These are phyloP conservation scores for Ophiosphaerella korrae DNA, from an alignment of 2,329 filamentous ascomycete genomes.

Conservation along the genomic window DNA sequence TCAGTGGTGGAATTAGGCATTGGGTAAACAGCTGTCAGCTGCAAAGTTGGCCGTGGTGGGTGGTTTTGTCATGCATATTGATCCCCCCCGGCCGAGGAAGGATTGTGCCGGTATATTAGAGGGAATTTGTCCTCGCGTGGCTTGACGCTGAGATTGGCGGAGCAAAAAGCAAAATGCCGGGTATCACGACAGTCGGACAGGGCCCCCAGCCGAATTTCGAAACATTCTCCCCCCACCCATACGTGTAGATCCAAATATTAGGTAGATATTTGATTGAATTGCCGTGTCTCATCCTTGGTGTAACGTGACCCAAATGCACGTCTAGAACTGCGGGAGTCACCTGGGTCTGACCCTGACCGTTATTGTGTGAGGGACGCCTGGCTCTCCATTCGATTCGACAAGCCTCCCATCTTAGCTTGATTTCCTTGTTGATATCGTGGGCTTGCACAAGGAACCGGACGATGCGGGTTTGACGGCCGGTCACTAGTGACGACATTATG, in stretches of 20 bases:
- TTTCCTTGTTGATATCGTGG: slow-evolving; percentile 8
- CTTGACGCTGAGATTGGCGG: background rate
- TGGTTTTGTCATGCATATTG: background rate
- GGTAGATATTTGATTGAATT: background rate
- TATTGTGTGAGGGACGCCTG: background rate
- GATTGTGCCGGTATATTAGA: slow-evolving; percentile 1
- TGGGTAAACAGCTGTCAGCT: slow-evolving; percentile 6
- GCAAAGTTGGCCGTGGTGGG: background rate
- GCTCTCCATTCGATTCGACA: slow-evolving; percentile 1
- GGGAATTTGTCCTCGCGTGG: background rate
- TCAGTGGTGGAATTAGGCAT: slow-evolving; percentile 15
- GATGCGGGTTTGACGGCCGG: background rate
- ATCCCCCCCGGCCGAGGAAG: background rate
- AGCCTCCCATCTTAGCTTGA: background rate
- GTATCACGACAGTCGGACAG: too few relatives aligned
- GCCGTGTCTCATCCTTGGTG: slow-evolving; percentile 8
- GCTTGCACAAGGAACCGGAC: background rate
- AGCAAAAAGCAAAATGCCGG: slow-evolving; percentile 3
- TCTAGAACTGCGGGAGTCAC: background rate
- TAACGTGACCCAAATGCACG: slow-evolving; percentile 1
- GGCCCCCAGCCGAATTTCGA: background rate
- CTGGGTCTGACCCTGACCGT: background rate
- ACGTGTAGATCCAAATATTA: background rate
- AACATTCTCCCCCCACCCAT: background rate
- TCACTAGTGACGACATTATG: slow-evolving; percentile 18